Base-by-base conservation (phyloP, 2,329 filamentous ascomycete genomes). In the Gnomoniopsis sp. region DNA sequence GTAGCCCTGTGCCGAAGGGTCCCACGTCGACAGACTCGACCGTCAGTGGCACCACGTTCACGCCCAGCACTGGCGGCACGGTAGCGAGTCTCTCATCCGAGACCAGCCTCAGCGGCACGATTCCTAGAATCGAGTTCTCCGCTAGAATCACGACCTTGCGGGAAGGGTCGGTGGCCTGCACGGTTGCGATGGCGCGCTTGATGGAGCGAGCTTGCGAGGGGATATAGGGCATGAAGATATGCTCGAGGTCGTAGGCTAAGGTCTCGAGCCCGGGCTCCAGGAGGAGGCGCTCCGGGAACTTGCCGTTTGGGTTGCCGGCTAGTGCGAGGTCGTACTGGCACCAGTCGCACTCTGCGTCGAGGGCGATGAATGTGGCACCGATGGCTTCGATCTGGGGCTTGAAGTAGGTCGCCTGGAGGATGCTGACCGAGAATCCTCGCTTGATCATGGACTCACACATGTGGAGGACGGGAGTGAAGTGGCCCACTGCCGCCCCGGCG, bases 81-180 rank as follows among this genome's bases (percentile, higher is more conserved):
- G 17, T n/a, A 3, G 72, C 2, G 76, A 76, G 33, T 3, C 43
- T 53, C 22, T 33, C 50, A 44, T 53, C 50, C 19, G 33, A 41
- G 15, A 38, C 36, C 14, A 70, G 64, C 1, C 65, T 62, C 52
- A 77, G 71, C 0, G 78, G 76, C 0, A 72, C 60, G 12, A 69
- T 62, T 0, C 75, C 77, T 55, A 71, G 66, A 48, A 71, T 75
- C 2, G 70, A 65, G 2, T 69, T 66, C 63, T 82, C 79, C 36
- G 69, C 69, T n/a, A 82, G 53, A 14, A 79, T 66, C 21, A 82
- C 61, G 30, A 82, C 69, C 33, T 76, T 68, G 10, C 73, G 69
- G 8, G 8, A 8, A 15, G 34, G 34, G 34, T 38, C 34, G 34
- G 8, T 8, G 8, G 34, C 34, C 34, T 38, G 34, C 8, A 38